Conservation (phyloP, 2,329 filamentous ascomycete genomes). For the Cladobotryum mycophilum region DNA sequence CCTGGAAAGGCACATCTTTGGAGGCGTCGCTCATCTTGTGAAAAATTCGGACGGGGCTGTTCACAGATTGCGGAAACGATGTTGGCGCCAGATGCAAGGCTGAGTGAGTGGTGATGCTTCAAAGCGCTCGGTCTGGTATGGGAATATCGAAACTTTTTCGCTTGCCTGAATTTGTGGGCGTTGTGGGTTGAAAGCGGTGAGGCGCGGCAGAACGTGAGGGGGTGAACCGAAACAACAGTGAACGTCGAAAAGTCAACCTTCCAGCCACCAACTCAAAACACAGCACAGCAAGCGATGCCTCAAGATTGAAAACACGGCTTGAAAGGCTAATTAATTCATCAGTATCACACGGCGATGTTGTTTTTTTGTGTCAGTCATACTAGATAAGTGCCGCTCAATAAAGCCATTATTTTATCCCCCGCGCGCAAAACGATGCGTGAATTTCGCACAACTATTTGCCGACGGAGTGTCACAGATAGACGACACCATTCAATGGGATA, state of each 20-base stretch:
- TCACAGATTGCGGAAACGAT: slow-evolving; percentile 11
- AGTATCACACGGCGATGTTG: too few relatives aligned
- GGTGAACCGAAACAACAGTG: not conserved
- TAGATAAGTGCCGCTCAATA: too few relatives aligned
- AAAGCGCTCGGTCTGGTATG: slow-evolving; percentile 21
- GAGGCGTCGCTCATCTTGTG: slow-evolving; percentile 50
- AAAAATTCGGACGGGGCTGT: not conserved
- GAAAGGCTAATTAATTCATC: not conserved
- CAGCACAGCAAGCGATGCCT: not conserved
- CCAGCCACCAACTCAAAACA: not conserved
- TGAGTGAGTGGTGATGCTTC: slow-evolving; percentile 10
- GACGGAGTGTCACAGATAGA: too few relatives aligned
- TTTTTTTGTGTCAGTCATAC: too few relatives aligned
- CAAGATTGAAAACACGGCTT: not conserved
- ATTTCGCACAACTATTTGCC: too few relatives aligned
- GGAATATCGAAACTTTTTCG: slow-evolving; percentile 39
- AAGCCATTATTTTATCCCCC: too few relatives aligned
- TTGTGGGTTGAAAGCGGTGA: slow-evolving; percentile 38
- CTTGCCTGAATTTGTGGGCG: slow-evolving; percentile 36
- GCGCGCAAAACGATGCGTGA: too few relatives aligned
- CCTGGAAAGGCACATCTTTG: slow-evolving; percentile 69
- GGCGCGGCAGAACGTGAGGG: slow-evolving; percentile 27
- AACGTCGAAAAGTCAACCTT: not conserved
- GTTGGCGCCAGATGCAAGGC: slow-evolving; percentile 19
- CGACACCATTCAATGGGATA: too few relatives aligned